Percentiles rank a stretch among this genome's conserved stretches.
Conservation (phyloP, 352 stramenopile species). For the Aphanomyces euteiches region DNA sequence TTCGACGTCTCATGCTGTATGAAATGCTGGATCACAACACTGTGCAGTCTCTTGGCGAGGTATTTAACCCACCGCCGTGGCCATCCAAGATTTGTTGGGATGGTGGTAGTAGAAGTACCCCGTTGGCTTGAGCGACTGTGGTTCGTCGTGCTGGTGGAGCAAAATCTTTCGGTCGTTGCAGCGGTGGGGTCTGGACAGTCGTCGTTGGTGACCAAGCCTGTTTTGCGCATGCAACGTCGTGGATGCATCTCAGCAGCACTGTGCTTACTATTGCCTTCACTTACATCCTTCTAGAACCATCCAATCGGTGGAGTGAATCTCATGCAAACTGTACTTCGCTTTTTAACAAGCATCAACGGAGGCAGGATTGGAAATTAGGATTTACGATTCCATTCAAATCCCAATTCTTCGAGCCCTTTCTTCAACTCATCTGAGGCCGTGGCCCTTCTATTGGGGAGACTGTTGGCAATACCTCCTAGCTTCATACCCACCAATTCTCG, state of each 20-base stretch:
- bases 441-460: too few relatives aligned
- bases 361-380: too few relatives aligned
- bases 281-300: too few relatives aligned
- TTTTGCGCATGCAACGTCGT: not conserved
- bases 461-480: too few relatives aligned
- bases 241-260: too few relatives aligned
- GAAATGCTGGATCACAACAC: constrained; percentile 36
- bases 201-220: not conserved
- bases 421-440: too few relatives aligned
- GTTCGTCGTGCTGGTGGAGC: not conserved
- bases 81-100: constrained; percentile 32
- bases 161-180: not conserved
- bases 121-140: not conserved
- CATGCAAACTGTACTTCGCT: too few relatives aligned
- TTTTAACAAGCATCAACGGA: too few relatives aligned
- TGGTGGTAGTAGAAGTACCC: not conserved
- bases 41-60: constrained; percentile 64
- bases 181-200: not conserved
- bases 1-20: not conserved
- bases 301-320: too few relatives aligned
- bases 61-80: constrained; percentile 80
- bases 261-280: too few relatives aligned
- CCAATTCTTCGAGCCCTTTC: too few relatives aligned
- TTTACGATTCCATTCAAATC: too few relatives aligned
- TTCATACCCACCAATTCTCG: not conserved